phyloP scores from a whole-genome alignment of 371 early-diverging fungal genomes.

The Mucor saturninus region DNA sequence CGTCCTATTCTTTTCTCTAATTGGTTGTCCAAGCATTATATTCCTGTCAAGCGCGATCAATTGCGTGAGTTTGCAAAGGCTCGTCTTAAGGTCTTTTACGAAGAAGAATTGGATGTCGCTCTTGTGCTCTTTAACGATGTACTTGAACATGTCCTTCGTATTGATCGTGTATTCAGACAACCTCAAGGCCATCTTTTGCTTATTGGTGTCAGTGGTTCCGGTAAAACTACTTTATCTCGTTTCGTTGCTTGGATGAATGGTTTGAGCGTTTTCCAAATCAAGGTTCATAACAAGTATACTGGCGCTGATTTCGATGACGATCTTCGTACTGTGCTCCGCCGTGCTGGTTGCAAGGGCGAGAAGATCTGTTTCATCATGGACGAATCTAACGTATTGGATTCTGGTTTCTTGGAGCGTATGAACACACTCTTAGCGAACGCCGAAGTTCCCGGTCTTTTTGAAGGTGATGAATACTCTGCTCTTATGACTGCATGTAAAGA shows the following conservation, averaged over 20 bases:
- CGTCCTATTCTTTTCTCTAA: constrained; percentile 97
- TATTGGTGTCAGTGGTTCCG: constrained; percentile 97
- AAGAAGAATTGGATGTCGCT: constrained; percentile 97
- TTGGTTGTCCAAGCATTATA: constrained; percentile 94
- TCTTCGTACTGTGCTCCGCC: constrained; percentile 86
- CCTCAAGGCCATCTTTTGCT: constrained; percentile 97
- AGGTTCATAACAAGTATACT: constrained; percentile 95
- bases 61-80: constrained; percentile 93
- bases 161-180: constrained; percentile 98
- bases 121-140: constrained; percentile 97
- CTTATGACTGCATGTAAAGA: constrained; percentile 96
- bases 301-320: constrained; percentile 98
- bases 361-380: constrained; percentile 98
- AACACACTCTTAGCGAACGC: constrained; percentile 98
- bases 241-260: constrained; percentile 99
- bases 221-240: constrained; percentile 95
- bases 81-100: constrained; percentile 97
- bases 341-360: constrained; percentile 97
- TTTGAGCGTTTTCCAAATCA: constrained; percentile 93
- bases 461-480: constrained; percentile 96
- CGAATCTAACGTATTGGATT: constrained; percentile 95
- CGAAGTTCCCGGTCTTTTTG: constrained; percentile 98
- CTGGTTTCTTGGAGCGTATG: constrained; percentile 98
- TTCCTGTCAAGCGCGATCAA: constrained; percentile 87
- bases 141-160: constrained; percentile 96